Base-by-base conservation (phyloP, 768 basidiomycete genomes). In the Coprinopsis cinerea region DNA sequence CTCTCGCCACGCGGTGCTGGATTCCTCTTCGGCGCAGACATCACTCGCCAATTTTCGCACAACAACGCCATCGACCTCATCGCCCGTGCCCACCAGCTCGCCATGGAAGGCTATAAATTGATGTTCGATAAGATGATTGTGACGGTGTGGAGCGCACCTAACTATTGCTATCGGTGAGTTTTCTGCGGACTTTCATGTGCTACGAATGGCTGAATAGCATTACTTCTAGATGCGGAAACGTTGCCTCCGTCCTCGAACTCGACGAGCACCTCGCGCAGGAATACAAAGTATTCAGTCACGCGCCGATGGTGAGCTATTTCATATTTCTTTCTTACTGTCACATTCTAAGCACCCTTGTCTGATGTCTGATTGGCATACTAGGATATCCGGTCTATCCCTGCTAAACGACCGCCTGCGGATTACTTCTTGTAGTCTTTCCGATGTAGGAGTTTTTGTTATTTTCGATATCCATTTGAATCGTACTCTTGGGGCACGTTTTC, bases 101-200 rank as follows among this genome's bases (percentile, higher is more conserved):
- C 91, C 1, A 95, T 95, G 91, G 93, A 96, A 68, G 93, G 93
- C 18, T 96, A 81, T 70, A 97, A 96, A 70, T 77, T 92, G 65
- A 95, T 97, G 93, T 96, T 96, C 60, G 94, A 98, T 67, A 73
- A 80, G 47, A 85, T 82, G 37, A 94, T 98, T 57, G 95, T 98
- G 25, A 98, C 95, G 6, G 94, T 98, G 34, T 98, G 95, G 94
- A 92, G 88, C 59, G 95, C 94, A 2, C 95, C 94, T 11, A 98
- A 98, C 67, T 98, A 98, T 64, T 97, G 95, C 67, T 98, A 97
- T 68, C 76, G 94, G 89, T 95, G 59, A 55, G 84, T 35, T 37
- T 13, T 45, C 22, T 23, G 27, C 32, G 17, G 30, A 37, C 45
- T 39, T 39, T 18, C 17, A 39, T 9, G 10, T 6, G 9, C 6